phyloP scores from a whole-genome alignment of 2,329 filamentous ascomycete species.

The Chaetomiaceae sp. region DNA sequence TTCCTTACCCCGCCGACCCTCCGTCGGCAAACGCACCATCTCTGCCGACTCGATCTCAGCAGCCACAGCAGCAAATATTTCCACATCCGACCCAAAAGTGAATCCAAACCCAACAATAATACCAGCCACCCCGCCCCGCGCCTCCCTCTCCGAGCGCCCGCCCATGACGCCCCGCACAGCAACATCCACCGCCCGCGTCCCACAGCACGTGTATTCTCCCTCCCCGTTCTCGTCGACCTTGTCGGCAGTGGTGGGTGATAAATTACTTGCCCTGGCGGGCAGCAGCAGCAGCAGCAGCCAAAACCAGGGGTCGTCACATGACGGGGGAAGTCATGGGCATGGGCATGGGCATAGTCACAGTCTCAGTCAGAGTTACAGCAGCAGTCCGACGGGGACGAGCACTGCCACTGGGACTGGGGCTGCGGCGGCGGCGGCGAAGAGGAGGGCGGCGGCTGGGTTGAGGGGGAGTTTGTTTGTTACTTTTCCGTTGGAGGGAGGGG shows the following conservation, averaged over 20 bases:
- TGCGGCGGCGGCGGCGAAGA: constrained; percentile 24
- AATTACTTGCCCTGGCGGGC: constrained; percentile 39
- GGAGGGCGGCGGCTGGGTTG: constrained; percentile 30
- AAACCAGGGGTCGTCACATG: too few relatives aligned
- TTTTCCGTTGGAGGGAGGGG: constrained; percentile 34
- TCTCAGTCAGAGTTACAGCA: neutral
- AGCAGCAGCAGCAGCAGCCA: too few relatives aligned
- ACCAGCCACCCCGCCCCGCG: too few relatives aligned
- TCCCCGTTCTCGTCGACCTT: constrained; percentile 58
- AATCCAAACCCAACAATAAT: too few relatives aligned
- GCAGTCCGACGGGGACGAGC: neutral
- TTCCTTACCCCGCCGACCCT: constrained; percentile 13
- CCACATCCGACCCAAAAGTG: neutral
- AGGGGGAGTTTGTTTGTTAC: constrained; percentile 53
- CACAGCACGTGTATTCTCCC: constrained; percentile 51
- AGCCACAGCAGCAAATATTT: neutral
- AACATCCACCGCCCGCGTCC: constrained; percentile 33
- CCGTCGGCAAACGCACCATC: constrained; percentile 18
- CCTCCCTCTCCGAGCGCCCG: constrained; percentile 6
- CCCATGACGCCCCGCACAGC: constrained; percentile 32
- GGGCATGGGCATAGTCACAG: neutral
- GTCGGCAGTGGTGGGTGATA: constrained; percentile 54
- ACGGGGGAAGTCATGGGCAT: neutral
- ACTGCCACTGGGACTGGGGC: constrained; percentile 25
- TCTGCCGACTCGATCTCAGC: constrained; percentile 28